Evolutionary conservation across 169 alveolate species (phyloP).

Genomic region (Eimeria acervulina): DNA sequence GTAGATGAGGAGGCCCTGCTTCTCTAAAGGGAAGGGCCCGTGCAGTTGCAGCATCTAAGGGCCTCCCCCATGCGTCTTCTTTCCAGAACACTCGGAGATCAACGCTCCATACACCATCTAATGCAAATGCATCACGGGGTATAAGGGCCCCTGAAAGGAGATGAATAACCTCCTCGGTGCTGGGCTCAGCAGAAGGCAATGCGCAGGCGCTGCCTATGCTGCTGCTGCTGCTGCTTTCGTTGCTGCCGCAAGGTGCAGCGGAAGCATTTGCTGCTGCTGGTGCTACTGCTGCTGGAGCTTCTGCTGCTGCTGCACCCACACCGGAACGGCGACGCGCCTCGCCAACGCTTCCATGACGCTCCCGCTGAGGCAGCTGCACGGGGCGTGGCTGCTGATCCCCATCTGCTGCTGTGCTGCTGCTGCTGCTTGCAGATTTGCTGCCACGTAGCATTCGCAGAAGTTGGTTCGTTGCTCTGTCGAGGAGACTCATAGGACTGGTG

Average conservation of each 20-base stretch:
- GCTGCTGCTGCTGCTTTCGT: constrained; percentile 33
- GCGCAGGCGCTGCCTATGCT: background rate
- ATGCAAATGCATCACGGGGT: constrained; percentile 64
- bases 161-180: constrained; percentile 13
- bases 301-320: background rate
- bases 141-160: constrained; percentile 68
- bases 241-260: background rate
- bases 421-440: constrained; percentile 20
- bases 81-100: constrained; percentile 56
- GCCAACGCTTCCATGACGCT: constrained; percentile 34
- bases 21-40: background rate
- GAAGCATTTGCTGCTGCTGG: background rate
- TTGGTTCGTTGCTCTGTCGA: constrained; percentile 41
- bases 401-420: too few relatives aligned
- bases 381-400: constrained; percentile 27
- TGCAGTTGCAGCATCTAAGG: constrained; percentile 19
- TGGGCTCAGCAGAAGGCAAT: background rate
- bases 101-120: constrained; percentile 55
- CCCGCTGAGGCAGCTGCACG: constrained; percentile 65
- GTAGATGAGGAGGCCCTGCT: background rate
- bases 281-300: too few relatives aligned
- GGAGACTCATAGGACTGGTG: constrained; percentile 13
- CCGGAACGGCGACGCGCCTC: constrained; percentile 42
- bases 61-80: constrained; percentile 49
- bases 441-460: constrained; percentile 58